Conservation (phyloP, 805 yeast genomes). For the Lachancea dasiensis region DNA sequence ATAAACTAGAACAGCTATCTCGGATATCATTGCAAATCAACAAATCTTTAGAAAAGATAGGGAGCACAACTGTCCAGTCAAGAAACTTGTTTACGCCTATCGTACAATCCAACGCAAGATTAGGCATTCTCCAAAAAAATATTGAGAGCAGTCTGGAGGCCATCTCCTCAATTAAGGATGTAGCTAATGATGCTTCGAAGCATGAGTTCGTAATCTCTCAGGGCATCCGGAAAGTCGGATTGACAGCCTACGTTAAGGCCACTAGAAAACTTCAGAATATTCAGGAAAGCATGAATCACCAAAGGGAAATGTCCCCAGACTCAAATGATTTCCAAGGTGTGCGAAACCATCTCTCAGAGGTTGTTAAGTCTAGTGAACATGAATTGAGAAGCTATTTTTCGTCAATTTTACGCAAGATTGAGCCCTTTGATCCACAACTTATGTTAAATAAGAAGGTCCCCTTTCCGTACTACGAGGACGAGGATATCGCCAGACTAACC, state of each 20-base stretch:
- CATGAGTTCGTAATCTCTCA: conserved; percentile 35
- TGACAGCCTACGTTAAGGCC: conserved; percentile 35
- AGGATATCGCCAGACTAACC: conserved; percentile 34
- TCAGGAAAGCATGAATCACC: conserved; percentile 38
- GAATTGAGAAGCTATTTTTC: conserved; percentile 47
- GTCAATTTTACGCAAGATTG: conserved; percentile 37
- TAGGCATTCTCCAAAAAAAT: conserved; percentile 50
- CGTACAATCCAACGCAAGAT: conserved; percentile 51
- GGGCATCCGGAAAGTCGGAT: conserved; percentile 29
- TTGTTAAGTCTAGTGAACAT: conserved; percentile 52
- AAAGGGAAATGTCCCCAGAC: conserved; percentile 17
- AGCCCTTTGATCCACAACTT: conserved; percentile 42
- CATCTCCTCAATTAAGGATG: conserved; percentile 44
- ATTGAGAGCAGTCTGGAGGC: conserved; percentile 49
- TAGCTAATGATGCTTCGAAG: conserved; percentile 41
- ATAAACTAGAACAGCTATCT: conserved; percentile 56
- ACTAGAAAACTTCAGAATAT: conserved; percentile 43
- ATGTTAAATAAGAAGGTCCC: conserved; percentile 37
- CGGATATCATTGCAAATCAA: conserved; percentile 50
- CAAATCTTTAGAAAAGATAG: conserved; percentile 47
- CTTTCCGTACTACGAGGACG: conserved; percentile 37
- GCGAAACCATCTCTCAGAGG: conserved; percentile 48
- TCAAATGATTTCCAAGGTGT: conserved; percentile 58
- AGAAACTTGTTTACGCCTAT: conserved; percentile 61
- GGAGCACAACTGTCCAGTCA: conserved; percentile 26